Percentiles rank a stretch among this genome's conserved stretches.
phyloP scores from a whole-genome alignment of 306 rosid species.

The Gynostemma pentaphyllum region DNA sequence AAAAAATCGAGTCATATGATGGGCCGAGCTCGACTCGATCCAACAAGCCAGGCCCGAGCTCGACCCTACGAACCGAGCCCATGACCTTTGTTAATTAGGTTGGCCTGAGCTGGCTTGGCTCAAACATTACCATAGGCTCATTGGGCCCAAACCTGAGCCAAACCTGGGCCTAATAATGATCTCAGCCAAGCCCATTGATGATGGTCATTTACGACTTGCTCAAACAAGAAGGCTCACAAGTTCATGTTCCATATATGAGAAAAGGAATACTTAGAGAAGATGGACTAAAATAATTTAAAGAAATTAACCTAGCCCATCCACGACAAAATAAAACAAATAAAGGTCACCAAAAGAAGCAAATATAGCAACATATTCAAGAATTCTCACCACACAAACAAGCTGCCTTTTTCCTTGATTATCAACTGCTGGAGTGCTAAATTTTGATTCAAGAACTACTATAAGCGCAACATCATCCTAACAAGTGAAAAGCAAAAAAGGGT shows the following conservation, averaged over 20 bases:
- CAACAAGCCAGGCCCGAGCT: no score
- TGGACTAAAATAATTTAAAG: not conserved
- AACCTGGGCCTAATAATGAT: no score
- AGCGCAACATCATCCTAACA: conserved; percentile 91
- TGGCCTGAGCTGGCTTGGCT: no score
- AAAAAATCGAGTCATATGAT: no score
- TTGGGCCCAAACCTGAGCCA: no score
- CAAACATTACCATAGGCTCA: no score
- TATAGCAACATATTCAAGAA: conserved; percentile 1
- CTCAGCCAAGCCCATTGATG: no score
- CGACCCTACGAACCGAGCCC: no score
- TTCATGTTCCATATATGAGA: not conserved
- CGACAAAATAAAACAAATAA: not conserved
- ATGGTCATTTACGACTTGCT: no score
- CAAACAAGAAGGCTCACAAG: not conserved
- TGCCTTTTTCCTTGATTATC: conserved; percentile 84
- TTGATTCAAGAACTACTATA: conserved; percentile 88
- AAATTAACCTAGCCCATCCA: not conserved
- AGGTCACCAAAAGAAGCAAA: not conserved
- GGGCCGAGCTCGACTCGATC: no score
- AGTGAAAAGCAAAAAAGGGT: conserved; percentile 10
- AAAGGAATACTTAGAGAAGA: not conserved
- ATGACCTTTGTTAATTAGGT: no score
- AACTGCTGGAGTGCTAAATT: conserved; percentile 65
- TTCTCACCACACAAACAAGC: conserved; percentile 93